Conservation (phyloP, 129 eudicot species). For the Ambrosia artemisiifolia region DNA sequence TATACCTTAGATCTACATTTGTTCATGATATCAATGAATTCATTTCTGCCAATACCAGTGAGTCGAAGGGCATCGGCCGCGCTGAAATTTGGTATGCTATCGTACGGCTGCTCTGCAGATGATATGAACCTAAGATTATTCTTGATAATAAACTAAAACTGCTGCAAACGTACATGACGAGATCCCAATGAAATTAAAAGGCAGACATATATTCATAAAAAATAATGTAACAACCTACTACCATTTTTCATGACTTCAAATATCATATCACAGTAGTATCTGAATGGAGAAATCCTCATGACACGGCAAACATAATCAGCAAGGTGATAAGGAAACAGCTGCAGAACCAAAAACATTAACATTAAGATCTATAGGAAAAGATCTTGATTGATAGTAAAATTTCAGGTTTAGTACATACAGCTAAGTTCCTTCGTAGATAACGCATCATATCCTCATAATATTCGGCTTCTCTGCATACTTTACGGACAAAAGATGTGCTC, state of each 20-base stretch:
- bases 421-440: conserved; percentile 83
- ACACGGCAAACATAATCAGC: conserved; percentile 97
- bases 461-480: conserved; percentile 83
- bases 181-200: neutral
- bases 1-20: conserved; percentile 98
- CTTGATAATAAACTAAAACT: neutral
- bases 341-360: conserved; percentile 38
- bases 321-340: conserved; percentile 98
- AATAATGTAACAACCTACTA: conserved; percentile 34
- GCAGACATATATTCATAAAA: neutral
- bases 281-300: conserved; percentile 94
- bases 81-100: conserved; percentile 97
- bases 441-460: conserved; percentile 98
- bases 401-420: conserved; percentile 46
- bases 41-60: conserved; percentile 96
- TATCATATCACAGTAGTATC: conserved; percentile 96
- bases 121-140: conserved; percentile 15
- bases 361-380: too few relatives aligned
- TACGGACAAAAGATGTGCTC: conserved; percentile 89
- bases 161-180: neutral
- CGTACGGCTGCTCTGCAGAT: conserved; percentile 95
- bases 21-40: conserved; percentile 98
- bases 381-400: conserved; percentile 4
- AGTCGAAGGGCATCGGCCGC: conserved; percentile 99
- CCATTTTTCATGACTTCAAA: conserved; percentile 99